Evolutionary conservation across 2,329 filamentous ascomycete genomes (phyloP), one percentile per base, ranked within the genome.

Genomic region (Cladosporium colombiae): DNA sequence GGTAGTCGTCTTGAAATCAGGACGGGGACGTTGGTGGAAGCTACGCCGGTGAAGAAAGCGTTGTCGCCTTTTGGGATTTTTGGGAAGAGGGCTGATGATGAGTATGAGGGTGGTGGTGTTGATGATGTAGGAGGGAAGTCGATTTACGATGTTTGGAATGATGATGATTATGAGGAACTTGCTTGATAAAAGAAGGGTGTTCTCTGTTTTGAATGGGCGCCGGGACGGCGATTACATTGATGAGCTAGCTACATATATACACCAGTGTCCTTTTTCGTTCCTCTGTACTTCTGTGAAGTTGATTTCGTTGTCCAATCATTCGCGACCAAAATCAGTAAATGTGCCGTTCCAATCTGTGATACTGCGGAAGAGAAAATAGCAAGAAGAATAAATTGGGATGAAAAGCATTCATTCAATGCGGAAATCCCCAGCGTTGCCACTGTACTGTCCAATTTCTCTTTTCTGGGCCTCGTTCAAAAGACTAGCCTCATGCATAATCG

Each of bases 121-220:
- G 37, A 52, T 40, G 23, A 31, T 11, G 33, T 57, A 5, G 37
- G 56, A 8, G 57, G 31, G 31, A 66, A 44, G 37, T 66, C 66
- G 31, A 70, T 63, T 63, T 63, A 56, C 14, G 61, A 63, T 44
- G 61, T 37, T 56, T 83, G 81, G 81, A 77, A 82, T 70, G 80
- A 82, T 68, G 78, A 81, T 55, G 69, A 71, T 66, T 76, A 77
- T 70, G 78, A 78, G 74, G 74, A 76, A 71, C 66, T 74, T 52
- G 67, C 70, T 66, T 74, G 60, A 63, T 16, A 11, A n/a, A n/a
- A n/a, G n/a, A n/a, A n/a, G n/a, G 8, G 29, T 70, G 18, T 44
- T 53, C 16, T 52, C n/a, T 52, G 4, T 16, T 31, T n/a, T 53
- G 6, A 6, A 29, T 6, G 23, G 23, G 11, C 8, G 37, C 37